Conservation (phyloP, 148 eudicot genomes). For the Camellia sinensis region DNA sequence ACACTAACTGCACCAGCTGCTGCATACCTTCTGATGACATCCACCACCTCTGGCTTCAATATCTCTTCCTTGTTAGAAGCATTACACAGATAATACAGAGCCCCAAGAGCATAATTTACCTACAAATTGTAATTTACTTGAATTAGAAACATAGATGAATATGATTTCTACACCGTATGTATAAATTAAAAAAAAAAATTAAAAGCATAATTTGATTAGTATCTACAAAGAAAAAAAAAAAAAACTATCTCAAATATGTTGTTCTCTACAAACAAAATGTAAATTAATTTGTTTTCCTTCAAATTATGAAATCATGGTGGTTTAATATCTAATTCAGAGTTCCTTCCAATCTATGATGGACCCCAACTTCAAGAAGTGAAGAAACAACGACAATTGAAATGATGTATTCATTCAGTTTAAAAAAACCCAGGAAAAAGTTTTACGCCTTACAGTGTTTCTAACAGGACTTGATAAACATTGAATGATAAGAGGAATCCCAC, state of each 20-base stretch:
- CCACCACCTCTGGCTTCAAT: conserved; percentile 28
- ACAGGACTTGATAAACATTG: conserved; percentile 32
- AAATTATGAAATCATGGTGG: not conserved
- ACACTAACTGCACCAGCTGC: conserved; percentile 26
- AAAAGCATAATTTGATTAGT: too few species aligned
- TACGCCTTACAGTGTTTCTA: conserved; percentile 19
- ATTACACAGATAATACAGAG: conserved; percentile 29
- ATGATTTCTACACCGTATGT: not conserved
- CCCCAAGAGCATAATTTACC: conserved; percentile 34
- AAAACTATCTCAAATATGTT: too few species aligned
- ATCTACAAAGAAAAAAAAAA: too few species aligned
- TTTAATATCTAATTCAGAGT: not conserved
- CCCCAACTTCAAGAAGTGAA: not conserved
- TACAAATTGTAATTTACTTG: not conserved
- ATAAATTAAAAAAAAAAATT: not conserved
- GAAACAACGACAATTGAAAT: not conserved
- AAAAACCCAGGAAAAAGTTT: not conserved
- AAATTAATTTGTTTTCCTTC: not conserved
- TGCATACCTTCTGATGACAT: conserved; percentile 28
- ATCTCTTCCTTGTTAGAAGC: conserved; percentile 27
- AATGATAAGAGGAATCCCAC: conserved; percentile 26
- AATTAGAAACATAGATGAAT: not conserved
- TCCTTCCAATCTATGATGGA: not conserved
- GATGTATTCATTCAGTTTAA: not conserved
- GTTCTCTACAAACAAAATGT: not conserved